These are phyloP conservation scores for Aspergillus bombycis DNA, from an alignment of 2,329 filamentous ascomycete species.

Conservation along the genomic window DNA sequence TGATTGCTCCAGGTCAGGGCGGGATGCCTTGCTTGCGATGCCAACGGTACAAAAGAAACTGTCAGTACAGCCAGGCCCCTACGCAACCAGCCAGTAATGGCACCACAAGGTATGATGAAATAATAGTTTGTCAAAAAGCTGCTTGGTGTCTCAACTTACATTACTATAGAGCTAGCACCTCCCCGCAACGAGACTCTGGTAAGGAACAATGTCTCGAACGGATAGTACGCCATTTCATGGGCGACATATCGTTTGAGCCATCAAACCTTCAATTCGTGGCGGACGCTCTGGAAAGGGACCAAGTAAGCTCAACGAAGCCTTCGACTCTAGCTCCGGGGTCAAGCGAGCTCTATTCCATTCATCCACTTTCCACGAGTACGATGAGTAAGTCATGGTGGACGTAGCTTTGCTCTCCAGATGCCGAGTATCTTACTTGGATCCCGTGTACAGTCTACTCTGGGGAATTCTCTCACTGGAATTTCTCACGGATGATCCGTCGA, in stretches of 20 bases:
- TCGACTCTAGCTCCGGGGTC: neutral
- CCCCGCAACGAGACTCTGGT: neutral
- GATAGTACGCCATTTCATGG: neutral
- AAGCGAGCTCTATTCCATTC: neutral
- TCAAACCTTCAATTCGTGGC: neutral
- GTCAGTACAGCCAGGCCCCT: conserved; percentile 43
- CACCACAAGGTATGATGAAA: neutral
- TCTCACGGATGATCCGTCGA: conserved; percentile 36
- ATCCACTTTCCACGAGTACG: conserved; percentile 18
- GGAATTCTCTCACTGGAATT: conserved; percentile 43
- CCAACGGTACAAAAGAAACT: conserved; percentile 49
- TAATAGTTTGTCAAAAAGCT: neutral
- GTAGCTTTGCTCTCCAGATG: neutral
- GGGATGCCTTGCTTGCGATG: conserved; percentile 54
- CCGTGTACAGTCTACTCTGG: conserved; percentile 37
- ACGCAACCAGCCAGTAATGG: conserved; percentile 1
- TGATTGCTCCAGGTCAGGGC: conserved; percentile 42
- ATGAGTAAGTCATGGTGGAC: conserved; percentile 24
- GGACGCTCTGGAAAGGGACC: neutral
- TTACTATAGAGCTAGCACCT: neutral
- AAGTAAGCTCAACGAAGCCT: neutral
- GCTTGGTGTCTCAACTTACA: neutral
- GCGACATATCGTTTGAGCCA: neutral
- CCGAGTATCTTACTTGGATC: neutral
- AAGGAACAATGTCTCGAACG: neutral